Conservation (phyloP, 2,329 filamentous ascomycete genomes). For the Apiospora koreana region DNA sequence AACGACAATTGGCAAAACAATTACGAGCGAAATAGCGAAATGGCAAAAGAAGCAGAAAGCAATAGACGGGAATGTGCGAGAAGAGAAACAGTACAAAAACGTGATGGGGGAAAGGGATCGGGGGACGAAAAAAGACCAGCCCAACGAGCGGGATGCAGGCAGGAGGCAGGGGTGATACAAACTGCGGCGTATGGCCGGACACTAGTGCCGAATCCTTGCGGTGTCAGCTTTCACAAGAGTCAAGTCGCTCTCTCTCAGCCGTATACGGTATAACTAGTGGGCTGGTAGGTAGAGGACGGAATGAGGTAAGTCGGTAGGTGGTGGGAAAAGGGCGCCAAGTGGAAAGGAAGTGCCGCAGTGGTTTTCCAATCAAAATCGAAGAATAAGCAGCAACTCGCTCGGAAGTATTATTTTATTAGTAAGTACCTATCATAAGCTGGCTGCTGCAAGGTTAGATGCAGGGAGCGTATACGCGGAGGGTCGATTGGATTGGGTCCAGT, state of each 20-base stretch:
- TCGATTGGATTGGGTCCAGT: not conserved
- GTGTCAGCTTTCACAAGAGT: not conserved
- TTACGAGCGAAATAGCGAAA: not conserved
- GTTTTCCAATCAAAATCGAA: not conserved
- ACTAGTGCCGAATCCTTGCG: not conserved
- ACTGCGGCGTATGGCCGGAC: not conserved
- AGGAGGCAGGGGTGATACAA: not conserved
- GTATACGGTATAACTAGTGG: not conserved
- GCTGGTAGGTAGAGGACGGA: no score
- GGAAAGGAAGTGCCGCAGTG: constrained; percentile 2
- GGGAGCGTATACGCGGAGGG: not conserved
- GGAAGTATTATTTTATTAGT: no score
- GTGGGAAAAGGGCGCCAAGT: not conserved
- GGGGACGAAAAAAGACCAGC: constrained; percentile 33
- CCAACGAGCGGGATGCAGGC: constrained; percentile 17
- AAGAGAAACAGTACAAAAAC: not conserved
- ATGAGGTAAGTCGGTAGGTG: no score
- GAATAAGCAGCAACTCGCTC: no score
- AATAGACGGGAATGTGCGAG: not conserved
- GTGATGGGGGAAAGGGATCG: constrained; percentile 5
- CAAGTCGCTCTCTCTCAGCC: not conserved
- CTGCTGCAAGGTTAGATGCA: constrained; percentile 3
- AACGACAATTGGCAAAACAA: not conserved
- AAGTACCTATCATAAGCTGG: not conserved
- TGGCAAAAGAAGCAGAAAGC: not conserved